phyloP scores from a whole-genome alignment of 164 flowering plant genomes.

The Kingdonia uniflora region DNA sequence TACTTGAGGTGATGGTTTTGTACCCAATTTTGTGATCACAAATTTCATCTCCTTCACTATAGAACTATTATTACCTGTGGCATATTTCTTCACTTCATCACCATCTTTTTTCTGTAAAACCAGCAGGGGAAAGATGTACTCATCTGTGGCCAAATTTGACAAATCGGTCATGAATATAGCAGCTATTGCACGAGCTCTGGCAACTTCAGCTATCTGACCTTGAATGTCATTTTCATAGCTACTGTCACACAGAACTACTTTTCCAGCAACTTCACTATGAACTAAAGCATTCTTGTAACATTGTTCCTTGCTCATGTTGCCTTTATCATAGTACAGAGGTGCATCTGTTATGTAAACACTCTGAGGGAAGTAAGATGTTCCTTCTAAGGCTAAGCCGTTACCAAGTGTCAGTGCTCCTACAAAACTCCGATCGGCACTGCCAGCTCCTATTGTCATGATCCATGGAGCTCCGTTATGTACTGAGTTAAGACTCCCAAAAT shows the following conservation, averaged over 20 bases:
- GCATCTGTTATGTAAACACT: slow-evolving; percentile 2
- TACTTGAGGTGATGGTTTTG: background rate
- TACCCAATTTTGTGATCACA: background rate
- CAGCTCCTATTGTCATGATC: slow-evolving; percentile 27
- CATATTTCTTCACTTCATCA: background rate
- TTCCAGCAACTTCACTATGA: slow-evolving; percentile 18
- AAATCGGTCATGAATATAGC: slow-evolving; percentile 15
- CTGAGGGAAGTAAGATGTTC: slow-evolving; percentile 21
- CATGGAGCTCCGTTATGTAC: slow-evolving; percentile 26
- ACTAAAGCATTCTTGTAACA: slow-evolving; percentile 9
- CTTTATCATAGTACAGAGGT: slow-evolving; percentile 17
- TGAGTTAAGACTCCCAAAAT: slow-evolving; percentile 11
- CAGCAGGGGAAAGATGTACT: too few relatives aligned
- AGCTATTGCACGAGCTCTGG: slow-evolving; percentile 13
- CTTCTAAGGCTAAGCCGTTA: slow-evolving; percentile 9
- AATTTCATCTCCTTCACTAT: background rate
- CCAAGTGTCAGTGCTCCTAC: slow-evolving; percentile 10
- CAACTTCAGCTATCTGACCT: slow-evolving; percentile 13
- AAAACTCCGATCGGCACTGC: slow-evolving; percentile 19
- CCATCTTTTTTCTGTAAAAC: background rate
- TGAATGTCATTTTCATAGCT: background rate
- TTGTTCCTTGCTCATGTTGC: slow-evolving; percentile 5
- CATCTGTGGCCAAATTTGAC: too few relatives aligned
- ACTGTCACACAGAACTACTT: slow-evolving; percentile 18
- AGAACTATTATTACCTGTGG: background rate